A percentile compares a stretch with the other conserved stretches of the same genome.
Conservation (phyloP, 164 flowering plant genomes). For the Chloranthus sessilifolius region DNA sequence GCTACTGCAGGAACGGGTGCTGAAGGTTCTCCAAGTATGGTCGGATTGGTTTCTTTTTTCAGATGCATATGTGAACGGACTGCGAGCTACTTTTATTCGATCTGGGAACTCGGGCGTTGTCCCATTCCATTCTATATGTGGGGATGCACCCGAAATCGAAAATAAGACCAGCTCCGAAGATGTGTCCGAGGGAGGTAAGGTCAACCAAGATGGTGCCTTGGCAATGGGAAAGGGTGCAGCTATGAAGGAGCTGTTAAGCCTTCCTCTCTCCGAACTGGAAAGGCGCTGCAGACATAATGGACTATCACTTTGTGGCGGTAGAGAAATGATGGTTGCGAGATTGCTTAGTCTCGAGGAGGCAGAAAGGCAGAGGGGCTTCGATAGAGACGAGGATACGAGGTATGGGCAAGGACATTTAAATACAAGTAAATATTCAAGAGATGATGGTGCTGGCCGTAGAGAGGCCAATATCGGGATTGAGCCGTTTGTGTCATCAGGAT, state of each 20-base stretch:
- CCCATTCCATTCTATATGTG: conserved; percentile 88
- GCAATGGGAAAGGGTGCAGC: conserved; percentile 99
- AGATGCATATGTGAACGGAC: conserved; percentile 96
- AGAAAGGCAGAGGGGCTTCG: conserved; percentile 72
- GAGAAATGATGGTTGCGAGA: conserved; percentile 96
- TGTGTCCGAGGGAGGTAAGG: conserved; percentile 39
- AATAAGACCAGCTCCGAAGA: conserved; percentile 45
- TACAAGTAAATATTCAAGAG: conserved; percentile 39
- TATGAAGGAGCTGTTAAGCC: conserved; percentile 64
- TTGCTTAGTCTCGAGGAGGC: conserved; percentile 94
- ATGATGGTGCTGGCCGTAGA: conserved; percentile 25
- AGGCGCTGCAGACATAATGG: conserved; percentile 99
- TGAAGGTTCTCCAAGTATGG: conserved; percentile 99
- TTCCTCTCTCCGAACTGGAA: conserved; percentile 87
- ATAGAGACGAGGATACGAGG: conserved; percentile 68
- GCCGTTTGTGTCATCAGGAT: conserved; percentile 36
- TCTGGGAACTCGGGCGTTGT: conserved; percentile 79
- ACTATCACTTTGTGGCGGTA: conserved; percentile 91
- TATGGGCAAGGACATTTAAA: conserved; percentile 41
- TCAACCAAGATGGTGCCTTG: conserved; percentile 76
- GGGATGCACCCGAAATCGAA: conserved; percentile 84
- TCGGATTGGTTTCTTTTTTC: conserved; percentile 99
- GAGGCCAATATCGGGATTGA: conserved; percentile 36
- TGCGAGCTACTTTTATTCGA: conserved; percentile 92
- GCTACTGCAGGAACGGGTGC: conserved; percentile 71